Base-by-base conservation (phyloP, 2,329 filamentous ascomycete species). In the Aspergillus tanneri region DNA sequence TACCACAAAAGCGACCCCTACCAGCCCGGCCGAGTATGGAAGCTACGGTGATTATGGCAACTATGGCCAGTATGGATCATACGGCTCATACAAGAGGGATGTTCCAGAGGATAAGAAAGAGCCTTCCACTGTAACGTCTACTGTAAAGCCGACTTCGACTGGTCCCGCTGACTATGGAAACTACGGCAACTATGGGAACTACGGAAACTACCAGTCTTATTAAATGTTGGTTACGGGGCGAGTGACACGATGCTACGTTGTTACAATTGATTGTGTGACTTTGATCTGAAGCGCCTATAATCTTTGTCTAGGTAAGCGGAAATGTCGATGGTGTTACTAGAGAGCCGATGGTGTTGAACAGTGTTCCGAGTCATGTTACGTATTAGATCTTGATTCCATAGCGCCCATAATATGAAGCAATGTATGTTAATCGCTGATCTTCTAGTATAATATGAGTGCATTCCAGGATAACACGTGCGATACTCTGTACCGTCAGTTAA, bases 161-260 rank as follows among this genome's bases (percentile, higher is more conserved):
- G 41, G 16, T 7, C 40, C 36, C 12, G 43, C 34, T 19, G 25
- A 47, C 8, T 43, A 56, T 37, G 32, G 45, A n/a, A 46, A 53
- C 21, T 45, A 58, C 28, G 43, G 46, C 7, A 35, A 48, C 6
- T 57, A 56, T 35, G 50, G 49, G 18, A 36, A 47, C 37, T 61
- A 53, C 14, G 50, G 46, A 27, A 40, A 39, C 38, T 50, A 50
- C 41, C 44, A 35, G 25, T 19, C 45, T n/a, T 52, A 51, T 38
- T 38, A 24, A 38, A 19, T 16, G 36, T 10, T 11, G 3, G 21
- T n/a, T 38, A 11, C 12, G 36, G 12, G 30, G 30, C 30, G 14
- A 34, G n/a, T n/a, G n/a, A n/a, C n/a, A n/a, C n/a, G n/a, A n/a
- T n/a, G n/a, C n/a, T n/a, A n/a, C n/a, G n/a, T n/a, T n/a, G n/a